Evolutionary conservation across 208 protist genomes (phyloP).

Genomic region (Crithidia sp.): DNA sequence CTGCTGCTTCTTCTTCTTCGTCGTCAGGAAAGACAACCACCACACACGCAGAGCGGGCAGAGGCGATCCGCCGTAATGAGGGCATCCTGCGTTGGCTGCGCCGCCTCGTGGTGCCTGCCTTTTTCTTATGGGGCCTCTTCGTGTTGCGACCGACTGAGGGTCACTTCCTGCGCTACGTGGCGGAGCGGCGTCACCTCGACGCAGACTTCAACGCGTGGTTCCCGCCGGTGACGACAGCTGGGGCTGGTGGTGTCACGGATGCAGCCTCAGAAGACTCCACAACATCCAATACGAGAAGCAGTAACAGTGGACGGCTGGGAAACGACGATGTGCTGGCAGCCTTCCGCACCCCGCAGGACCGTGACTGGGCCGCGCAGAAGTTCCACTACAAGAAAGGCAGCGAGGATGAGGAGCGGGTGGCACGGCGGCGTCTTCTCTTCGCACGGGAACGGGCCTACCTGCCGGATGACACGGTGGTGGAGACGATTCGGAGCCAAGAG

Average conservation of each 20-base stretch:
- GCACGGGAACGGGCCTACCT: slow-evolving; percentile 44
- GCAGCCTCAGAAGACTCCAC: background rate
- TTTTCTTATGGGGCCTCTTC: slow-evolving; percentile 63
- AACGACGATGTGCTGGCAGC: background rate
- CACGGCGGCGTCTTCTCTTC: slow-evolving; percentile 56
- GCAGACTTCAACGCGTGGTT: slow-evolving; percentile 64
- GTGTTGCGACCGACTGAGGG: slow-evolving; percentile 72
- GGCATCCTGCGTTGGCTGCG: slow-evolving; percentile 50
- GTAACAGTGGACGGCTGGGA: background rate
- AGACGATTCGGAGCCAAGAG: slow-evolving; percentile 36
- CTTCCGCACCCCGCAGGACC: slow-evolving; percentile 28
- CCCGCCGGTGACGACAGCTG: slow-evolving; percentile 31
- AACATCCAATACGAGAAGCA: background rate
- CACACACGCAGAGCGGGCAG: slow-evolving; percentile 24
- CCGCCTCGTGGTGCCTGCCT: slow-evolving; percentile 60
- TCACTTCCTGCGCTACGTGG: slow-evolving; percentile 79
- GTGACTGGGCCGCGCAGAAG: slow-evolving; percentile 34
- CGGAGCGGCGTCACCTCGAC: slow-evolving; percentile 72
- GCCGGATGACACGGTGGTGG: slow-evolving; percentile 39
- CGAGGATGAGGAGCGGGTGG: slow-evolving; percentile 52
- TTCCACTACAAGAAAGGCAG: slow-evolving; percentile 32
- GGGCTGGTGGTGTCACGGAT: background rate
- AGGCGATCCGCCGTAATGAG: slow-evolving; percentile 54
- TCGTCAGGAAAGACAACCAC: background rate
- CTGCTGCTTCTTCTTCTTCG: background rate